Conservation (phyloP, 2,329 filamentous ascomycete species). For the Stenocarpella maydis region DNA sequence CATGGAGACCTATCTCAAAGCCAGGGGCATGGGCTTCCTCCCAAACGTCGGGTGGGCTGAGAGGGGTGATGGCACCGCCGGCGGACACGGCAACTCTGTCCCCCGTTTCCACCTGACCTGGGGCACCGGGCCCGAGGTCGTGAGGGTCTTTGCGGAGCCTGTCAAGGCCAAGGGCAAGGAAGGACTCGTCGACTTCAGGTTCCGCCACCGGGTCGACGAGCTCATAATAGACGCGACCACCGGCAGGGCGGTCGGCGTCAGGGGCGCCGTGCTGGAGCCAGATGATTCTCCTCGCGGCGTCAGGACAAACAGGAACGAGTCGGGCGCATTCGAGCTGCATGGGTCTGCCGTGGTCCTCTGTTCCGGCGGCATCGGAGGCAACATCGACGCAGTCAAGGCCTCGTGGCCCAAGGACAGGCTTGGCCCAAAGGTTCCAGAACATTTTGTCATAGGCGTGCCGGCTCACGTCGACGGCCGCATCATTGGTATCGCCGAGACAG, state of each 20-base stretch:
- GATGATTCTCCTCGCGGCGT: slow-evolving; percentile 61
- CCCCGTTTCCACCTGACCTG: slow-evolving; percentile 70
- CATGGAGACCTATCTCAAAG: slow-evolving; percentile 66
- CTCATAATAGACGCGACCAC: slow-evolving; percentile 58
- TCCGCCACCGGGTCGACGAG: slow-evolving; percentile 65
- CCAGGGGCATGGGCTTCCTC: slow-evolving; percentile 60
- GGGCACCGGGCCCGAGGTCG: slow-evolving; percentile 68
- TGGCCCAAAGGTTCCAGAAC: slow-evolving; percentile 62
- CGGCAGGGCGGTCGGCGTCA: slow-evolving; percentile 61
- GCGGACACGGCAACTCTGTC: slow-evolving; percentile 69
- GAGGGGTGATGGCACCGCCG: slow-evolving; percentile 62
- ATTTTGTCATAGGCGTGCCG: slow-evolving; percentile 68
- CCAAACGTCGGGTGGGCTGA: slow-evolving; percentile 68
- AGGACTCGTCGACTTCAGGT: slow-evolving; percentile 63
- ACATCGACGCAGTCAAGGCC: slow-evolving; percentile 66
- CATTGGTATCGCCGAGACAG: slow-evolving; percentile 62
- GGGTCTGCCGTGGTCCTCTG: slow-evolving; percentile 63
- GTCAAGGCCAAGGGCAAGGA: slow-evolving; percentile 60
- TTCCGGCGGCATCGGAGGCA: slow-evolving; percentile 68
- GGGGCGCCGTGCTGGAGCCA: slow-evolving; percentile 59
- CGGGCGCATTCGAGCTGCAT: slow-evolving; percentile 61
- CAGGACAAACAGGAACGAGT: slow-evolving; percentile 56
- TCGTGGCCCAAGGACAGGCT: slow-evolving; percentile 66
- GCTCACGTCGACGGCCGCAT: slow-evolving; percentile 72
- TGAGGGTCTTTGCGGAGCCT: slow-evolving; percentile 65